phyloP scores from a whole-genome alignment of 2,329 filamentous ascomycete genomes.

The Aspergillus phoenicis region DNA sequence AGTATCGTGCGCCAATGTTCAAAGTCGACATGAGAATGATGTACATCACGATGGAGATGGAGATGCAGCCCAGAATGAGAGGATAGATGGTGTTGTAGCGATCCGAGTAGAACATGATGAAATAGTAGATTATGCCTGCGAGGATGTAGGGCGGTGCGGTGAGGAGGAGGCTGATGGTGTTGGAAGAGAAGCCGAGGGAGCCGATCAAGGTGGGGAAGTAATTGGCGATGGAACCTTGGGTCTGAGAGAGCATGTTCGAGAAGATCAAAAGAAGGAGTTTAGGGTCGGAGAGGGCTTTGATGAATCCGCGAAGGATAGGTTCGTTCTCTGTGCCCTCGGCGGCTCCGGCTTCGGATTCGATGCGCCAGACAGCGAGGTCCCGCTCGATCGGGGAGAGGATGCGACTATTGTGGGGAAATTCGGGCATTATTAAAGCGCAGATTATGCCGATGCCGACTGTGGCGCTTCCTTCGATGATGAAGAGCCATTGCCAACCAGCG shows the following conservation, averaged over 20 bases:
- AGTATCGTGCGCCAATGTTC: slow-evolving; percentile 46
- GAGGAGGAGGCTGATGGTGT: slow-evolving; percentile 48
- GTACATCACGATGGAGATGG: slow-evolving; percentile 40
- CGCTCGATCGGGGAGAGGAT: slow-evolving; percentile 29
- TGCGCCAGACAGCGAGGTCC: slow-evolving; percentile 28
- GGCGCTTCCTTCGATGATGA: slow-evolving; percentile 33
- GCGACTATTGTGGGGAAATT: slow-evolving; percentile 45
- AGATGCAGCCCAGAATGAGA: slow-evolving; percentile 40
- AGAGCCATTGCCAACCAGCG: slow-evolving; percentile 32
- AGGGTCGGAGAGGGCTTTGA: slow-evolving; percentile 37
- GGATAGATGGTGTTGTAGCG: slow-evolving; percentile 40
- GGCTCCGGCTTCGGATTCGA: slow-evolving; percentile 41
- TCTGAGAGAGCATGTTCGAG: slow-evolving; percentile 45
- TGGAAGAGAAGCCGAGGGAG: slow-evolving; percentile 24
- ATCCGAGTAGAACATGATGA: slow-evolving; percentile 41
- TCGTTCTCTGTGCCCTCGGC: slow-evolving; percentile 42
- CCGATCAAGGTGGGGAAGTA: slow-evolving; percentile 31
- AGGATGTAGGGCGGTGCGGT: slow-evolving; percentile 53
- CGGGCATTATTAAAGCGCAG: slow-evolving; percentile 42
- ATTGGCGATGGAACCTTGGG: slow-evolving; percentile 36
- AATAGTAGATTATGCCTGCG: slow-evolving; percentile 41
- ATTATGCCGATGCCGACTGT: slow-evolving; percentile 34
- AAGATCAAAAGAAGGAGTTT: slow-evolving; percentile 44
- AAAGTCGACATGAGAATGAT: slow-evolving; percentile 43
- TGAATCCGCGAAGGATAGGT: slow-evolving; percentile 27